These are phyloP conservation scores for Aspergillus incahuasiensis DNA, from an alignment of 495 filamentous ascomycete genomes.

Conservation along the genomic window DNA sequence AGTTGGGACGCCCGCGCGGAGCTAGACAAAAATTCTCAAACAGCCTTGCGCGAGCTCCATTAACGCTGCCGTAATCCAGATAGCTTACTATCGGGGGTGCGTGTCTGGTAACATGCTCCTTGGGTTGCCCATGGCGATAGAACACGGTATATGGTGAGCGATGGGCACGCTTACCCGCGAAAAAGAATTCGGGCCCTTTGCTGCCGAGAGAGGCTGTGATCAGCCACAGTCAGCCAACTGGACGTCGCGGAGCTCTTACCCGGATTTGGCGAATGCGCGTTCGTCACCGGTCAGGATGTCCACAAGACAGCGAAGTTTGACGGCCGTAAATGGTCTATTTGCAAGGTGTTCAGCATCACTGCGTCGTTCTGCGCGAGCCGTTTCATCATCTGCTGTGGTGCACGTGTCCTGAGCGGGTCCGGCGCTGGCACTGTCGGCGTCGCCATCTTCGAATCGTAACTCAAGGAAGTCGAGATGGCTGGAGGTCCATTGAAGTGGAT, in stretches of 20 bases:
- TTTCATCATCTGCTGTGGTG: no score
- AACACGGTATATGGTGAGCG: constrained; percentile 16
- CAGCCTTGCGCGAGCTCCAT: background rate
- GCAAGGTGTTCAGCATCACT: no score
- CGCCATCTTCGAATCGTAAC: no score
- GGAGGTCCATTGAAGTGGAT: constrained; percentile 19
- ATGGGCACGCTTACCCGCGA: constrained; percentile 14
- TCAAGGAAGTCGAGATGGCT: constrained; percentile 11
- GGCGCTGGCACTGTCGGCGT: no score
- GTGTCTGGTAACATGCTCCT: background rate
- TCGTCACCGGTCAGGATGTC: no score
- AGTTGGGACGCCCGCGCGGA: background rate
- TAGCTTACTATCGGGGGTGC: constrained; percentile 13
- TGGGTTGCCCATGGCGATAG: background rate
- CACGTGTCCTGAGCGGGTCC: no score
- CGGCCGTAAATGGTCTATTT: no score
- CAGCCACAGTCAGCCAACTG: no score
- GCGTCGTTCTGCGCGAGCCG: no score
- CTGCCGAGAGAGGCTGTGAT: constrained; percentile 1
- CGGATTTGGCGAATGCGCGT: no score
- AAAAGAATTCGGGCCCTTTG: constrained; percentile 17
- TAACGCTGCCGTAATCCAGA: constrained; percentile 4
- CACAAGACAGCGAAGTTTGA: no score
- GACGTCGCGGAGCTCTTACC: no score
- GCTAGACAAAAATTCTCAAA: background rate